phyloP scores from a whole-genome alignment of 108 stramenopile species.

The Fragilaria crotonensis region DNA sequence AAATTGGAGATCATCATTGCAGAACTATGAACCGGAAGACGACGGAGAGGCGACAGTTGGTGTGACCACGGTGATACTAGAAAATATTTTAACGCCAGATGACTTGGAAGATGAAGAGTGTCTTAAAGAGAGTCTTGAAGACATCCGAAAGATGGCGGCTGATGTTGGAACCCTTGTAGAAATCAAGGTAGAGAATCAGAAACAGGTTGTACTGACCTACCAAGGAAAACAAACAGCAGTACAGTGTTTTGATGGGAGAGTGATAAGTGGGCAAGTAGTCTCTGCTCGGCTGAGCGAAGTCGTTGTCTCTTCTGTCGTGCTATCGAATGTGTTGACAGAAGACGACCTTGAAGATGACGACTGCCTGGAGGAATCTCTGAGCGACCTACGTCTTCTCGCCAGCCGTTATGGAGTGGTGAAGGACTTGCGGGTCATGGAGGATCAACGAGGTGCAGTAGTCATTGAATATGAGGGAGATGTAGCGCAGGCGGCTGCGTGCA shows the following conservation, averaged over 20 bases:
- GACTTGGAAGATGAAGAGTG: constrained; percentile 76
- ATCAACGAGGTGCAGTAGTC: constrained; percentile 20
- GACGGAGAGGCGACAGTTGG: background rate
- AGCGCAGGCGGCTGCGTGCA: constrained; percentile 18
- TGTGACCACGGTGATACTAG: constrained; percentile 16
- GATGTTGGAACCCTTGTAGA: constrained; percentile 14
- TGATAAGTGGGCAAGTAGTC: constrained; percentile 38
- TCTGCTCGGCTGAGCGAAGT: constrained; percentile 8
- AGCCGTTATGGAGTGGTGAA: constrained; percentile 22
- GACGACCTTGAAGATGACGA: constrained; percentile 75
- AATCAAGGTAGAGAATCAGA: background rate
- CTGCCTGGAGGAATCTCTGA: constrained; percentile 60
- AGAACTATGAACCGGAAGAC: background rate
- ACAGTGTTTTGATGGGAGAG: constrained; percentile 37
- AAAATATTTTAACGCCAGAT: constrained; percentile 69
- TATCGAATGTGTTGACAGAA: constrained; percentile 52
- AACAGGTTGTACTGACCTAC: constrained; percentile 16
- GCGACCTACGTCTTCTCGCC: constrained; percentile 49
- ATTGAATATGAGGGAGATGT: constrained; percentile 9
- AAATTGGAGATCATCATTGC: background rate
- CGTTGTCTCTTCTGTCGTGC: constrained; percentile 18
- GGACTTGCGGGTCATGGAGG: constrained; percentile 6
- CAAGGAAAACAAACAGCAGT: constrained; percentile 27
- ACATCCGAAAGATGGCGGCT: constrained; percentile 45
- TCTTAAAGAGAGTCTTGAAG: constrained; percentile 57